A percentile compares a stretch with the other conserved stretches of the same genome.
Conservation (phyloP, 1,284 basidiomycete genomes). For the Neonothopanus nambi region DNA sequence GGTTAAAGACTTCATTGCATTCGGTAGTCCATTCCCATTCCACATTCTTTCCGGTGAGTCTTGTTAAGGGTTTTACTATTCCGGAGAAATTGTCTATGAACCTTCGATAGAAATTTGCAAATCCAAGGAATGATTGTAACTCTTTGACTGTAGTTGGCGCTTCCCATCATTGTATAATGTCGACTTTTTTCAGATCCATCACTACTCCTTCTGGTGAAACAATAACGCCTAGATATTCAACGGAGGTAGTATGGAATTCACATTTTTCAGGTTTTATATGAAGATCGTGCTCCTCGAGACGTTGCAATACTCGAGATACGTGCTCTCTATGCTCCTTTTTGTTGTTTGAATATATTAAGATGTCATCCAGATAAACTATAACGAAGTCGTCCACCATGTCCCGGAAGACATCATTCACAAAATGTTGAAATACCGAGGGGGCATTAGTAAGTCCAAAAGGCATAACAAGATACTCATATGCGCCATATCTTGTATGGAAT, state of each 20-base stretch:
- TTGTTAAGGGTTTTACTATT: conserved; percentile 26
- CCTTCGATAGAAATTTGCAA: conserved; percentile 35
- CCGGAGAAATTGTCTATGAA: conserved; percentile 33
- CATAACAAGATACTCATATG: neutral
- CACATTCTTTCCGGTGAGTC: conserved; percentile 19
- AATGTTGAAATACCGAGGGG: conserved; percentile 25
- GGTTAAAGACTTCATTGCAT: conserved; percentile 21
- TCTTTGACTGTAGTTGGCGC: conserved; percentile 26
- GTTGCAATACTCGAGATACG: conserved; percentile 31
- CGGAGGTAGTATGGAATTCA: conserved; percentile 23
- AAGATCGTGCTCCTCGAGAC: conserved; percentile 24
- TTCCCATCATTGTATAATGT: conserved; percentile 30
- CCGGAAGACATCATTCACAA: conserved; percentile 19
- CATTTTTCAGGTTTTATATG: conserved; percentile 31
- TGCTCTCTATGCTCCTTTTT: conserved; percentile 23
- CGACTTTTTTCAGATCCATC: conserved; percentile 33
- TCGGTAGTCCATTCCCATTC: conserved; percentile 19
- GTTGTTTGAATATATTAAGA: conserved; percentile 24
- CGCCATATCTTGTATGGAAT: too few relatives aligned
- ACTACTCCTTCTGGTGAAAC: conserved; percentile 24
- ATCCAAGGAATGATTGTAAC: conserved; percentile 34
- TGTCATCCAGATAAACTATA: conserved; percentile 20
- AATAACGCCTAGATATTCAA: conserved; percentile 37
- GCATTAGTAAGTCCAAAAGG: neutral
- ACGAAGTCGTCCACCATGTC: conserved; percentile 26